Conservation (phyloP, 768 basidiomycete species). For the Ephemerocybe angulata region DNA sequence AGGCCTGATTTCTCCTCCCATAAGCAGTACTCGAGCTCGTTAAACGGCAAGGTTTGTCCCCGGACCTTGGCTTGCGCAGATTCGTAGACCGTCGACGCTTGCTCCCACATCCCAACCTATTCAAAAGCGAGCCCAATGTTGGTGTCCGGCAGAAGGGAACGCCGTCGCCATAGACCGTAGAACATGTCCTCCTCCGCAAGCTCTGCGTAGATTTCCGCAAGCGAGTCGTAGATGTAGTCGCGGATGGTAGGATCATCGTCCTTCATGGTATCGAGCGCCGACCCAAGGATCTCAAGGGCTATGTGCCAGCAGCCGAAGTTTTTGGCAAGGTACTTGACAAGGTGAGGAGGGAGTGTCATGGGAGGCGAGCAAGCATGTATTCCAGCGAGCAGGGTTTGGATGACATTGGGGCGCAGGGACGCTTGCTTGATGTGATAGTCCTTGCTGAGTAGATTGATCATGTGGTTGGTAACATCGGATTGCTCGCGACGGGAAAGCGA, state of each 20-base stretch:
- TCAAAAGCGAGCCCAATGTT: conserved; percentile 86
- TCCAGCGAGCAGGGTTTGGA: conserved; percentile 85
- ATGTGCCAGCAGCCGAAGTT: conserved; percentile 96
- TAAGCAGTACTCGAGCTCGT: conserved; percentile 91
- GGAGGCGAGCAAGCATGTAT: conserved; percentile 82
- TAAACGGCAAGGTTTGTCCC: conserved; percentile 78
- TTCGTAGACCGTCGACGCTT: conserved; percentile 86
- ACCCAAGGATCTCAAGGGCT: conserved; percentile 78
- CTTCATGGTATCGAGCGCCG: conserved; percentile 71
- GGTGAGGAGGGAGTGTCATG: conserved; percentile 87
- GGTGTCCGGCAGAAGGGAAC: conserved; percentile 85
- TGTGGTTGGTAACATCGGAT: conserved; percentile 80
- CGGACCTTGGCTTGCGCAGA: conserved; percentile 82
- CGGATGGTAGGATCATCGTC: conserved; percentile 78
- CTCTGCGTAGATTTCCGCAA: conserved; percentile 94
- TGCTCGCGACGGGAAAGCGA: conserved; percentile 86
- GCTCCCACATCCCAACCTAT: conserved; percentile 96
- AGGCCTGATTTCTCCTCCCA: conserved; percentile 97
- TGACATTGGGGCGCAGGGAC: conserved; percentile 84
- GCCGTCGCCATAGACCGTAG: conserved; percentile 94
- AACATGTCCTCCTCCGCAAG: conserved; percentile 95
- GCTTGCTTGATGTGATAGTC: conserved; percentile 91
- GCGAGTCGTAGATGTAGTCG: conserved; percentile 83
- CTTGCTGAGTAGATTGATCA: conserved; percentile 86
- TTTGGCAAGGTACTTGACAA: conserved; percentile 94